Percentiles rank a stretch among this genome's conserved stretches.
phyloP scores from a whole-genome alignment of 2,329 filamentous ascomycete species.

The Botrytis hyacinthi region DNA sequence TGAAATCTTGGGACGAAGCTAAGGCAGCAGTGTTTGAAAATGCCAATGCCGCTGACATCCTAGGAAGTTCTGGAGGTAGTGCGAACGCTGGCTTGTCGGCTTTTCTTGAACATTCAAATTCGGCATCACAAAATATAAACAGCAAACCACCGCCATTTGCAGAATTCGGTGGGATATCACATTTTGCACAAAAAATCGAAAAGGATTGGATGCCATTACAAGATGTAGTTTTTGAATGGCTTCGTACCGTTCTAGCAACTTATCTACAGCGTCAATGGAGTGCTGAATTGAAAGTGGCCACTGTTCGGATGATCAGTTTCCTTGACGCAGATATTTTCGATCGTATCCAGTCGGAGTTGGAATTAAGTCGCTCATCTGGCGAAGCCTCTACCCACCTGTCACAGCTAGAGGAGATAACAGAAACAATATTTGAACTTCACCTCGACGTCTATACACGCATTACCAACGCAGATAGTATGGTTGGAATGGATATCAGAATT shows the following conservation, averaged over 20 bases:
- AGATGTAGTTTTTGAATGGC: slow-evolving; percentile 60
- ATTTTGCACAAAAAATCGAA: slow-evolving; percentile 52
- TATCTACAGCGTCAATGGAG: slow-evolving; percentile 58
- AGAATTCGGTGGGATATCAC: slow-evolving; percentile 50
- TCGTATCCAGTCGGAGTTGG: slow-evolving; percentile 46
- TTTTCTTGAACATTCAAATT: slow-evolving; percentile 63
- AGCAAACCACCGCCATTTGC: slow-evolving; percentile 49
- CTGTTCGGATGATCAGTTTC: slow-evolving; percentile 51
- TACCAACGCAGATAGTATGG: slow-evolving; percentile 57
- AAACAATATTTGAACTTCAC: slow-evolving; percentile 65
- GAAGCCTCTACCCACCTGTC: slow-evolving; percentile 37
- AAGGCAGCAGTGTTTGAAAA: slow-evolving; percentile 39
- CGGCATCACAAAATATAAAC: slow-evolving; percentile 50
- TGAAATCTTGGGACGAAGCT: slow-evolving; percentile 42
- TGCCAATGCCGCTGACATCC: slow-evolving; percentile 37
- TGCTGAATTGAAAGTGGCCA: slow-evolving; percentile 53
- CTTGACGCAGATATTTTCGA: slow-evolving; percentile 53
- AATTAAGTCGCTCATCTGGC: slow-evolving; percentile 24
- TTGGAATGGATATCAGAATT: slow-evolving; percentile 49
- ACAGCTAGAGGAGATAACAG: slow-evolving; percentile 50
- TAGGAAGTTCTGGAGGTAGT: slow-evolving; percentile 34
- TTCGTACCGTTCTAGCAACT: slow-evolving; percentile 49
- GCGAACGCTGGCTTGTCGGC: slow-evolving; percentile 52
- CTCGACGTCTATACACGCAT: slow-evolving; percentile 64
- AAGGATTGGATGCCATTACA: slow-evolving; percentile 52